Conservation (phyloP, 192 early-diverging fungal species). For the Podila epicladia region DNA sequence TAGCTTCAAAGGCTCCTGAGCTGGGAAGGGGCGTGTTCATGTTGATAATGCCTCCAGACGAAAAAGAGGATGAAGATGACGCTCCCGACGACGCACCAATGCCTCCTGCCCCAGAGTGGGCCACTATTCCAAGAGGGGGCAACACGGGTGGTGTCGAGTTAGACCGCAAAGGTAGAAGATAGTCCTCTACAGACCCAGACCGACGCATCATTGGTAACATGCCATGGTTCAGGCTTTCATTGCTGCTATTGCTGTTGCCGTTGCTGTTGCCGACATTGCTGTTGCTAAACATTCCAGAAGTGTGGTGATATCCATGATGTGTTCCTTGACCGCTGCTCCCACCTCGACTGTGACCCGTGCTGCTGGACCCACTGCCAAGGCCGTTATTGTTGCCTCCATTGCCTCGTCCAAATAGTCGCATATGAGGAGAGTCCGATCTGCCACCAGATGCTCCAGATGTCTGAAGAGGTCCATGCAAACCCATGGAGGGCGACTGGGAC, state of each 20-base stretch:
- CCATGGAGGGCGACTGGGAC: constrained; percentile 34
- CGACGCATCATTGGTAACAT: constrained; percentile 1
- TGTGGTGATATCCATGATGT: neutral
- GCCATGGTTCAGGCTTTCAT: neutral
- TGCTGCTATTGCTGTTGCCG: neutral
- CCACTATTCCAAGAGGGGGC: neutral
- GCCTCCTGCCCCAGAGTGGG: neutral
- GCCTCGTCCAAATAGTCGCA: constrained; percentile 33
- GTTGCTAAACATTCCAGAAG: neutral
- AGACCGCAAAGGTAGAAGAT: neutral
- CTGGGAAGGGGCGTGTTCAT: neutral
- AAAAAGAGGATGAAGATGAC: neutral
- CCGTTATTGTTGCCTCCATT: neutral
- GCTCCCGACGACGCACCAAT: neutral
- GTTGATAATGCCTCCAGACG: neutral
- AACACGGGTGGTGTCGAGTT: neutral
- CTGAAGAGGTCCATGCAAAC: neutral
- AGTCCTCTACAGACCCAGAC: neutral
- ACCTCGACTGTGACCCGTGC: neutral
- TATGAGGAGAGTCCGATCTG: constrained; percentile 12
- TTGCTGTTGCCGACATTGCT: neutral
- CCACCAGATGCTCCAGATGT: constrained; percentile 5
- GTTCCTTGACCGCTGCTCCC: neutral
- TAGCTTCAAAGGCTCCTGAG: constrained; percentile 20
- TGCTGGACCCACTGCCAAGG: neutral